A percentile compares a stretch with the other conserved stretches of the same genome.
Conservation (phyloP, 1,284 basidiomycete genomes). For the Puccinia triticina region DNA sequence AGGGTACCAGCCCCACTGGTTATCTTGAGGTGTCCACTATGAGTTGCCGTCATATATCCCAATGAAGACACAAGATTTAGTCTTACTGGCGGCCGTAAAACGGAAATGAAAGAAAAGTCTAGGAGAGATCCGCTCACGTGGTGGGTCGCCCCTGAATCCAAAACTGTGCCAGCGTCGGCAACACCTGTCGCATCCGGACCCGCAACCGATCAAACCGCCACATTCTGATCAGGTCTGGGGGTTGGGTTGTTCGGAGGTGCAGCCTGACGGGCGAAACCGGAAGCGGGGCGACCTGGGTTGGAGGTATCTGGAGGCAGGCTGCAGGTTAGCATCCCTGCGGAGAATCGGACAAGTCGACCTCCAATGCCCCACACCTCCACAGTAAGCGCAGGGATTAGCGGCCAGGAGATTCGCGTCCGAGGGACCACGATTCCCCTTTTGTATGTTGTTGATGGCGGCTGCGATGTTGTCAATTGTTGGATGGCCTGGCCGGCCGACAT, state of each 20-base stretch:
- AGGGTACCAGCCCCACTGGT: not conserved
- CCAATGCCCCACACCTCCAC: not conserved
- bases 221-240: not conserved
- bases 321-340: constrained; percentile 8
- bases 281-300: not conserved
- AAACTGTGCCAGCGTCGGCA: not conserved
- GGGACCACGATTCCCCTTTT: not conserved
- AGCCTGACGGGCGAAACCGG: constrained; percentile 13
- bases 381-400: not conserved
- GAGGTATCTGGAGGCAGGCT: not conserved
- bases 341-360: not conserved
- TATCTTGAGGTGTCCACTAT: constrained; percentile 6
- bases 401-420: no score
- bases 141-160: constrained; percentile 23
- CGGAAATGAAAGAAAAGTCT: not conserved
- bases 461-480: not conserved
- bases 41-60: not conserved
- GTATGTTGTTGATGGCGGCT: constrained; percentile 2
- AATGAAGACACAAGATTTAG: not conserved
- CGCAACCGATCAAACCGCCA: not conserved
- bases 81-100: not conserved
- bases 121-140: constrained; percentile 14
- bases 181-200: not conserved
- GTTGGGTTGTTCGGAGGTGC: not conserved
- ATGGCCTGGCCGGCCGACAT: not conserved